Conservation (phyloP, 495 filamentous ascomycete genomes). For the Penicillium daleae region DNA sequence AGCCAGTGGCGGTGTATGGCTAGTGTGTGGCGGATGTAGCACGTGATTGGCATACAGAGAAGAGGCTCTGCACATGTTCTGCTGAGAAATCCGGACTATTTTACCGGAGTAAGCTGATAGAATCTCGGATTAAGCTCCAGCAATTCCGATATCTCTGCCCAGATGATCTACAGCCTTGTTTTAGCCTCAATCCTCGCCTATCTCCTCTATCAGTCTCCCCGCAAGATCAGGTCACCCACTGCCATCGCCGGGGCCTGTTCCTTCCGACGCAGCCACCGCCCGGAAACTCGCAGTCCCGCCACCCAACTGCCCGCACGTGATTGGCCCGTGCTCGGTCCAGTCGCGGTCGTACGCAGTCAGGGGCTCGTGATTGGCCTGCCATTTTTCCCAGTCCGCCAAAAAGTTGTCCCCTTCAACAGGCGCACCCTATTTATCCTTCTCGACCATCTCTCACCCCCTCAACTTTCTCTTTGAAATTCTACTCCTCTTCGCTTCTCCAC, state of each 20-base stretch:
- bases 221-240: conserved; percentile 25
- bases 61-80: background rate
- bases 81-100: background rate
- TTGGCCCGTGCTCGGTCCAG: conserved; percentile 6
- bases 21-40: conserved; percentile 22
- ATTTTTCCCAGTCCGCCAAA: conserved; percentile 17
- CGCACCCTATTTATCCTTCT: conserved; percentile 13
- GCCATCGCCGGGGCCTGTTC: conserved; percentile 17
- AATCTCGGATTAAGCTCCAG: conserved; percentile 12
- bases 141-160: background rate
- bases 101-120: background rate
- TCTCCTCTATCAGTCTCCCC: background rate
- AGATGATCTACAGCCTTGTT: background rate
- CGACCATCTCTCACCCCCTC: conserved; percentile 10
- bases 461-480: conserved; percentile 4
- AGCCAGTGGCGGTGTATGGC: conserved; percentile 26
- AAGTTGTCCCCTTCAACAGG: conserved; percentile 13
- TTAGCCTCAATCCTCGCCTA: background rate
- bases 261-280: conserved; percentile 27
- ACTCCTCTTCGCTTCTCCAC: conserved; percentile 10
- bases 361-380: conserved; percentile 28
- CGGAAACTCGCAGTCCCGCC: conserved; percentile 24
- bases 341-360: conserved; percentile 10
- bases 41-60: background rate
- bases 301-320: background rate